Evolutionary conservation across 306 rosid species (phyloP).

Genomic region (Astragalus glycyphyllos): DNA sequence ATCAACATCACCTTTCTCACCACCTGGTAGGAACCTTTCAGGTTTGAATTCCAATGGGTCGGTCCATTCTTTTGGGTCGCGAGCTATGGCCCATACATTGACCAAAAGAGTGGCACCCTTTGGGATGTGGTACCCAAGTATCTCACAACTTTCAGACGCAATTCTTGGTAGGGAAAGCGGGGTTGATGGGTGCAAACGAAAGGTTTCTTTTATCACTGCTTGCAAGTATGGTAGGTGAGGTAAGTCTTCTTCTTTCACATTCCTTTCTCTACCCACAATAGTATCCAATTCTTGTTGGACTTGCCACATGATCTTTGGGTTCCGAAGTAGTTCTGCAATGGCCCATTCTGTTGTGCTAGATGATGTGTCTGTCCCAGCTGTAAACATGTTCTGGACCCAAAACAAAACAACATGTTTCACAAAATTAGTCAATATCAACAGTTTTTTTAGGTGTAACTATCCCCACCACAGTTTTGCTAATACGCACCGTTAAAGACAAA

Average conservation of each 20-base stretch:
- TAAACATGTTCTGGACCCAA: slow-evolving; percentile 64
- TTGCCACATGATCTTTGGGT: slow-evolving; percentile 56
- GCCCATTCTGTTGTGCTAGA: slow-evolving; percentile 89
- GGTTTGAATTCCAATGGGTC: slow-evolving; percentile 72
- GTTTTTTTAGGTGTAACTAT: too few relatives aligned
- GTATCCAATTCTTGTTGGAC: slow-evolving; percentile 70
- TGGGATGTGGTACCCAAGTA: slow-evolving; percentile 70
- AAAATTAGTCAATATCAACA: too few relatives aligned
- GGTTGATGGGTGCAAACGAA: slow-evolving; percentile 88
- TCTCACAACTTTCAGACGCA: slow-evolving; percentile 60
- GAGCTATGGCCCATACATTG: slow-evolving; percentile 82
- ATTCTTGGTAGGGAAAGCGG: slow-evolving; percentile 83
- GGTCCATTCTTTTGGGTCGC: slow-evolving; percentile 72
- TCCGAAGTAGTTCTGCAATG: slow-evolving; percentile 64
- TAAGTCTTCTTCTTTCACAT: slow-evolving; percentile 59
- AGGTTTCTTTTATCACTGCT: slow-evolving; percentile 79
- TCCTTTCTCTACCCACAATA: slow-evolving; percentile 64
- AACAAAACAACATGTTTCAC: background rate
- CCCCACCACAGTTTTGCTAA: too few relatives aligned
- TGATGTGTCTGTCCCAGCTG: slow-evolving; percentile 79
- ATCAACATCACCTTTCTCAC: slow-evolving; percentile 68
- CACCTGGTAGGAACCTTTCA: slow-evolving; percentile 68
- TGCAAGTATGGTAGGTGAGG: slow-evolving; percentile 66
- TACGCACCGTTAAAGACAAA: too few relatives aligned
- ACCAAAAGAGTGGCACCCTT: slow-evolving; percentile 79